These are phyloP conservation scores for Exophiala sp. DNA, from an alignment of 2,329 filamentous ascomycete species.

Conservation along the genomic window DNA sequence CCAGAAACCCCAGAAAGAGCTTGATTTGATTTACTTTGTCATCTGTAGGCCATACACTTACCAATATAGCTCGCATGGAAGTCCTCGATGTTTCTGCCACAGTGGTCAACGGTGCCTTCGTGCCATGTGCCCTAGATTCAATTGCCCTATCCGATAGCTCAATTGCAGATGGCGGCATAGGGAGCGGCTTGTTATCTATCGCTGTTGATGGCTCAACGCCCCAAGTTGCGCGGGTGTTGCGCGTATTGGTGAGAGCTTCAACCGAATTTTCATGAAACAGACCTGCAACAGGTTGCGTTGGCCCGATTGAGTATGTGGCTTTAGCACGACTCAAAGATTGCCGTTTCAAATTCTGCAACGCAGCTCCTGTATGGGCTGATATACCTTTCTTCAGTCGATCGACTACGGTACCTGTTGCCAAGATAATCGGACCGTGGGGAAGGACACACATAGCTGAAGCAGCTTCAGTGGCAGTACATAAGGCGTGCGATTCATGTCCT, in stretches of 20 bases:
- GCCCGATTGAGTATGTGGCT: slow-evolving; percentile 6
- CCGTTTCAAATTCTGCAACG: slow-evolving; percentile 12
- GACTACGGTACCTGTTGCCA: background rate
- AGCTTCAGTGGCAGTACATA: background rate
- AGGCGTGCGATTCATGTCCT: no score
- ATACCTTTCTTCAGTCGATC: slow-evolving; percentile 1
- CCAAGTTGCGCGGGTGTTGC: background rate
- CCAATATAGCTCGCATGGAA: slow-evolving; percentile 55
- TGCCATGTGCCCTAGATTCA: background rate
- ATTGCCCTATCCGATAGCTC: background rate
- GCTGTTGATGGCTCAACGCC: background rate
- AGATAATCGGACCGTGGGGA: background rate
- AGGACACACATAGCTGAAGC: background rate
- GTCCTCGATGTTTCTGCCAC: slow-evolving; percentile 2
- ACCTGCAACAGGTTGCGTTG: background rate
- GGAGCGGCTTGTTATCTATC: slow-evolving; percentile 13
- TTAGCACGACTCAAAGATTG: slow-evolving; percentile 18
- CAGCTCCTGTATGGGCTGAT: slow-evolving; percentile 1
- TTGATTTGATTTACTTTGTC: slow-evolving; percentile 48
- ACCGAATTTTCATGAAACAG: background rate
- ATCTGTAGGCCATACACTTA: slow-evolving; percentile 68
- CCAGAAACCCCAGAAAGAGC: slow-evolving; percentile 59
- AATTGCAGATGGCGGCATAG: slow-evolving; percentile 5
- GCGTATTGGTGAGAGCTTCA: background rate
- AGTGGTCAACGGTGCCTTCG: background rate